phyloP scores from a whole-genome alignment of 768 basidiomycete species.

The button mushroom (Agaricus bisporus) region DNA sequence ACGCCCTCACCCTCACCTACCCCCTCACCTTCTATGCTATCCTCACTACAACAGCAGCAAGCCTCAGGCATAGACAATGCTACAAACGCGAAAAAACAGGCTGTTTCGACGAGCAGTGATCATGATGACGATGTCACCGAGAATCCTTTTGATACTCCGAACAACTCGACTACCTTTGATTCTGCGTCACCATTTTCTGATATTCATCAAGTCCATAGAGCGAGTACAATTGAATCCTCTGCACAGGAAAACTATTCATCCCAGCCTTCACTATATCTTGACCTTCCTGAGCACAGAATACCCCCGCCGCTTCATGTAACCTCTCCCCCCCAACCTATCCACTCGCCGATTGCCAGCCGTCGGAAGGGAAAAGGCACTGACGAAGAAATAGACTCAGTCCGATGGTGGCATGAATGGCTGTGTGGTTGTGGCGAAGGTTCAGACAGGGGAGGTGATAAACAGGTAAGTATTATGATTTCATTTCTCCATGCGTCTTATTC shows the following conservation, averaged over 20 bases:
- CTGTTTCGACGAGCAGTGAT: neutral
- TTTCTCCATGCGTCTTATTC: neutral
- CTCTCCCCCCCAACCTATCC: constrained; percentile 18
- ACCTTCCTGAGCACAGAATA: constrained; percentile 41
- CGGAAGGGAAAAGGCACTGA: constrained; percentile 15
- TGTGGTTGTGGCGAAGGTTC: constrained; percentile 76
- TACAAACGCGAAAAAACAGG: neutral
- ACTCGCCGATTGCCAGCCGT: constrained; percentile 15
- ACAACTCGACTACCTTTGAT: constrained; percentile 13
- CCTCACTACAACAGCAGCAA: neutral
- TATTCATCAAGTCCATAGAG: constrained; percentile 16
- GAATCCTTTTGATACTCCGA: constrained; percentile 9
- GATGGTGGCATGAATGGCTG: constrained; percentile 87
- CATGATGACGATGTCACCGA: neutral
- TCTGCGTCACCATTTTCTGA: constrained; percentile 47
- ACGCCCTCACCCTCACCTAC: constrained; percentile 29
- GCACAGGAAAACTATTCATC: constrained; percentile 3
- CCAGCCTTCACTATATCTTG: constrained; percentile 52
- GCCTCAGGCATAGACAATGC: neutral
- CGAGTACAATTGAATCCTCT: constrained; percentile 11
- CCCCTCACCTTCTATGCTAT: neutral
- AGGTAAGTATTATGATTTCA: constrained; percentile 36
- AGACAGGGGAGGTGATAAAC: constrained; percentile 65
- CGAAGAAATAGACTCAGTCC: constrained; percentile 30
- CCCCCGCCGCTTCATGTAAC: constrained; percentile 31